Evolutionary conservation across 2,329 filamentous ascomycete genomes (phyloP).

Genomic region (Berkeleyomyces basicola): DNA sequence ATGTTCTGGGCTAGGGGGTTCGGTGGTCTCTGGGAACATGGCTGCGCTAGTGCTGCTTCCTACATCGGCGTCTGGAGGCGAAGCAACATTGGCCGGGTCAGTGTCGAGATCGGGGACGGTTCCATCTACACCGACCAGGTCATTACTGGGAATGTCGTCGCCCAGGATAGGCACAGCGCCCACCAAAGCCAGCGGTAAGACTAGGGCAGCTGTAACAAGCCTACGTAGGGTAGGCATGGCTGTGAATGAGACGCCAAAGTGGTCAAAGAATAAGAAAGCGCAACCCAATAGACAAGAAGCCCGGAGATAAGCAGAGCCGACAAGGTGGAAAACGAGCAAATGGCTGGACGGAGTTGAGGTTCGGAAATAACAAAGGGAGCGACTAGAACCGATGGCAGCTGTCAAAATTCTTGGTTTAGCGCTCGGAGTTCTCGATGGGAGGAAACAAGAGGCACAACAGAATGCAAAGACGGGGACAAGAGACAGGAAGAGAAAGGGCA

Average conservation of each 20-base stretch:
- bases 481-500: background rate
- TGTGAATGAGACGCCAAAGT: background rate
- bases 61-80: too few relatives aligned
- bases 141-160: background rate
- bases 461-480: background rate
- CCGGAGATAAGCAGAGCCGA: background rate
- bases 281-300: background rate
- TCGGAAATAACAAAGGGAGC: background rate
- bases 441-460: background rate
- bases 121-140: background rate
- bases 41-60: background rate
- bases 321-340: background rate
- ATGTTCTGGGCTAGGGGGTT: background rate
- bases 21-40: background rate
- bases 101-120: background rate
- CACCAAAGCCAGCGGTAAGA: conserved; percentile 3
- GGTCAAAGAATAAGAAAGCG: background rate
- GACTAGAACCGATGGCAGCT: conserved; percentile 11
- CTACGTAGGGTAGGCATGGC: background rate
- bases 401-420: too few relatives aligned
- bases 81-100: background rate
- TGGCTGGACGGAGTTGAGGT: background rate
- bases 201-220: conserved; percentile 8
- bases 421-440: background rate
- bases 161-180: background rate